phyloP scores from a whole-genome alignment of 495 filamentous ascomycete species.

The Cetradonia linearis region DNA sequence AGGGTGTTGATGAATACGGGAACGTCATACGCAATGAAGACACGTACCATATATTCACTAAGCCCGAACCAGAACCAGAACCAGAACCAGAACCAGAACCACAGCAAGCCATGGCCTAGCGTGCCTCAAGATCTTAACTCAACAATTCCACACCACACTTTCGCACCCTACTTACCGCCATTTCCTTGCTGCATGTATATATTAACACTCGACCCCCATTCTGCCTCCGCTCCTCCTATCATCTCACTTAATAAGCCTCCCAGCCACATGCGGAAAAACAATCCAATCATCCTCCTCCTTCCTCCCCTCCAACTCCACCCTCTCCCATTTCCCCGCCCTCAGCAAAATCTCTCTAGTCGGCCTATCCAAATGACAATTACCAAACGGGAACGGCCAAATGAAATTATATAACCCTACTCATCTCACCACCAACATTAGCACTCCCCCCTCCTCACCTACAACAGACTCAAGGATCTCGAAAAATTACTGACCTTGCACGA shows the following conservation, averaged over 20 bases:
- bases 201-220: not conserved
- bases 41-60: not conserved
- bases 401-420: constrained; percentile 20
- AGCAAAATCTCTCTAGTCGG: constrained; percentile 16
- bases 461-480: too few relatives aligned
- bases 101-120: not conserved
- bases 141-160: too few relatives aligned
- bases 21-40: not conserved
- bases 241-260: constrained; percentile 17
- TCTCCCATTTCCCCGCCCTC: constrained; percentile 21
- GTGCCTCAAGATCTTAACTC: too few relatives aligned
- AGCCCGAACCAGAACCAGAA: not conserved
- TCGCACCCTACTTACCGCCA: too few relatives aligned
- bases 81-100: not conserved
- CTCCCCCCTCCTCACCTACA: not conserved
- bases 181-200: not conserved
- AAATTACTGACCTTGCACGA: constrained; percentile 22
- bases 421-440: not conserved
- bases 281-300: constrained; percentile 17
- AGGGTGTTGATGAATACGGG: constrained; percentile 21
- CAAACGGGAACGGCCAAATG: constrained; percentile 20
- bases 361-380: constrained; percentile 19
- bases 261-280: constrained; percentile 18
- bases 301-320: constrained; percentile 12
- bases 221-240: not conserved